phyloP scores from a whole-genome alignment of 2,329 filamentous ascomycete species.

The Hypoxylon rubiginosum region DNA sequence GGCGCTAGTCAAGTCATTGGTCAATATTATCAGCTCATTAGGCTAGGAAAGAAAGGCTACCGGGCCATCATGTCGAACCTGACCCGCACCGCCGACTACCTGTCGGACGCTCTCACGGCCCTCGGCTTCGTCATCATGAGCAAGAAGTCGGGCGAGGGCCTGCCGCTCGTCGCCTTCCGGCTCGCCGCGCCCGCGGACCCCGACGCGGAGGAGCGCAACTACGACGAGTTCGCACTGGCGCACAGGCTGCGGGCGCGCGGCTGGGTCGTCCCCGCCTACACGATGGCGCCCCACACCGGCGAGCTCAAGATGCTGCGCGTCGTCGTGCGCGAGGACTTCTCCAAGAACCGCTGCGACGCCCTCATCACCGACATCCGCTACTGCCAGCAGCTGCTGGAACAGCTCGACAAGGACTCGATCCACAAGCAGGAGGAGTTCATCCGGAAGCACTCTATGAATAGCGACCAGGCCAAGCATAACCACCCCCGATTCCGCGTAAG shows the following conservation, averaged over 20 bases:
- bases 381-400: constrained; percentile 76
- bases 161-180: constrained; percentile 92
- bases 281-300: constrained; percentile 91
- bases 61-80: constrained; percentile 94
- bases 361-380: constrained; percentile 84
- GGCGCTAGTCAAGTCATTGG: constrained; percentile 94
- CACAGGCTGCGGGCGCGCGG: constrained; percentile 88
- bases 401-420: constrained; percentile 80
- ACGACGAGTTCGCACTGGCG: constrained; percentile 83
- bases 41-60: constrained; percentile 93
- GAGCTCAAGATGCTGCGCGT: constrained; percentile 91
- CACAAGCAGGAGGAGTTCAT: constrained; percentile 77
- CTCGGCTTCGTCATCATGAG: constrained; percentile 92
- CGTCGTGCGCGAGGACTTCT: constrained; percentile 94
- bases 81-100: constrained; percentile 89
- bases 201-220: constrained; percentile 70
- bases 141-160: constrained; percentile 78
- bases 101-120: constrained; percentile 77
- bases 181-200: constrained; percentile 63
- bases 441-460: constrained; percentile 65
- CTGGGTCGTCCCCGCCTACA: constrained; percentile 97
- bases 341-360: constrained; percentile 82
- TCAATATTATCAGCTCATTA: constrained; percentile 97
- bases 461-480: constrained; percentile 67
- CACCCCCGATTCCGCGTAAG: constrained; percentile 65